Conservation (phyloP, 2,329 filamentous ascomycete species). For the Hortaea sp. region DNA sequence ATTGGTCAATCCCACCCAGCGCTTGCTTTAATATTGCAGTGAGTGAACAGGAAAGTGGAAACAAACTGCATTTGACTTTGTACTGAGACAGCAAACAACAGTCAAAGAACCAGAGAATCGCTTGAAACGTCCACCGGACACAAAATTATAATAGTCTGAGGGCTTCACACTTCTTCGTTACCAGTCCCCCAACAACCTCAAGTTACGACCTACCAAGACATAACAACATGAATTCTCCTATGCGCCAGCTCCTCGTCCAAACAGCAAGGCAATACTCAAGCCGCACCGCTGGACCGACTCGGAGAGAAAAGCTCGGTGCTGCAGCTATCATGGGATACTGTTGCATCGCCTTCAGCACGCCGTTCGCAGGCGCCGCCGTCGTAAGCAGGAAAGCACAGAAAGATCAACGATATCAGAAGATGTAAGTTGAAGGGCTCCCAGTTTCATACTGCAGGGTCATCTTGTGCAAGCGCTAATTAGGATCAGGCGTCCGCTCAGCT, state of each 20-base stretch:
- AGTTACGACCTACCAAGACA: too few species aligned
- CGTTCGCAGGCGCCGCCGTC: constrained; percentile 24
- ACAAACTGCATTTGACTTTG: too few species aligned
- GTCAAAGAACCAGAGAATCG: too few species aligned
- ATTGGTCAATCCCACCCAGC: too few species aligned
- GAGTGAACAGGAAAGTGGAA: too few species aligned
- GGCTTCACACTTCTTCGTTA: too few species aligned
- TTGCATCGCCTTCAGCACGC: constrained; percentile 25
- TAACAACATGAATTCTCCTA: constrained; percentile 46
- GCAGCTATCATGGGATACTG: constrained; percentile 23
- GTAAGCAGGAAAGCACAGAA: constrained; percentile 22
- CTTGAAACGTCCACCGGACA: too few species aligned
- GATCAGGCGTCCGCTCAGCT: constrained; percentile 25
- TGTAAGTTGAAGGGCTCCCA: constrained; percentile 12
- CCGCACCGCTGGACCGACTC: constrained; percentile 10
- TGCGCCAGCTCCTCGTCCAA: constrained; percentile 12
- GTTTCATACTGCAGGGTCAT: background rate
- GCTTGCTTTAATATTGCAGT: too few species aligned
- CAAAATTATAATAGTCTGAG: too few species aligned
- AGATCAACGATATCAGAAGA: constrained; percentile 21
- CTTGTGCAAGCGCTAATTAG: background rate
- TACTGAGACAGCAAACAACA: too few species aligned
- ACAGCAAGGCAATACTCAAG: constrained; percentile 18
- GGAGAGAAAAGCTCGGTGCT: constrained; percentile 18
- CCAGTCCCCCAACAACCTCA: too few species aligned